These are phyloP conservation scores for Pleurotus eryngii DNA, from an alignment of 768 basidiomycete genomes.

Conservation along the genomic window DNA sequence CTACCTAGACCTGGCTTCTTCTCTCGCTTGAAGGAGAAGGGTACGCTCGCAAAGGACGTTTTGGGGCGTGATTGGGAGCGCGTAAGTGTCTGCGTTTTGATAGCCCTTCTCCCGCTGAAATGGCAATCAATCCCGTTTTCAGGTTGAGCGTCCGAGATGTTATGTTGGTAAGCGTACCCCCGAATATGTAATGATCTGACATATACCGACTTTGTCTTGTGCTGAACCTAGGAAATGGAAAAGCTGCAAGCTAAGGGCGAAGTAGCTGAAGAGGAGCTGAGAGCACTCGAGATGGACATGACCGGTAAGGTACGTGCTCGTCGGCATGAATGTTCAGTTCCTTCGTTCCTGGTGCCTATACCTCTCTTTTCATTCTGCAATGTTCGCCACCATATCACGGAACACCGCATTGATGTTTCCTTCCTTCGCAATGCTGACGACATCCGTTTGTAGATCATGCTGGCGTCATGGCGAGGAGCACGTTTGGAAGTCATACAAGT, in stretches of 20 bases:
- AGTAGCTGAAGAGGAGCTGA: slow-evolving; percentile 78
- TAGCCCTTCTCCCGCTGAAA: no score
- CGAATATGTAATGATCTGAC: not conserved
- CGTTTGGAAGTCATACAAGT: slow-evolving; percentile 93
- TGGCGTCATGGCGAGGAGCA: slow-evolving; percentile 97
- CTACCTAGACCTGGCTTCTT: slow-evolving; percentile 79
- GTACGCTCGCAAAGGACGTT: slow-evolving; percentile 92
- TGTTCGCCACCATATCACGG: not conserved
- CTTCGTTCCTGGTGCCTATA: not conserved
- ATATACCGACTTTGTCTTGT: not conserved
- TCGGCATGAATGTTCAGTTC: not conserved
- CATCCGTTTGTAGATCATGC: slow-evolving; percentile 61
- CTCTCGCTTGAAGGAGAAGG: slow-evolving; percentile 92
- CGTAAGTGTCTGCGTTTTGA: slow-evolving; percentile 46
- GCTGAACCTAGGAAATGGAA: slow-evolving; percentile 73
- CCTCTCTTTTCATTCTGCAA: not conserved
- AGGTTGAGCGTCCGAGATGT: slow-evolving; percentile 74
- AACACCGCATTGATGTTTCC: not conserved
- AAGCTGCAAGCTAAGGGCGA: slow-evolving; percentile 88
- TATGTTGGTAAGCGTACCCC: slow-evolving; percentile 48
- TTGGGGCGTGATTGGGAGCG: slow-evolving; percentile 95
- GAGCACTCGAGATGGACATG: slow-evolving; percentile 87
- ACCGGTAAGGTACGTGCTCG: slow-evolving; percentile 72
- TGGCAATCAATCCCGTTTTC: not conserved
- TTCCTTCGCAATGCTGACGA: not conserved